Evolutionary conservation across 2,329 filamentous ascomycete species (phyloP), one percentile per base, ranked within the genome.

Genomic region (Didymella exigua): DNA sequence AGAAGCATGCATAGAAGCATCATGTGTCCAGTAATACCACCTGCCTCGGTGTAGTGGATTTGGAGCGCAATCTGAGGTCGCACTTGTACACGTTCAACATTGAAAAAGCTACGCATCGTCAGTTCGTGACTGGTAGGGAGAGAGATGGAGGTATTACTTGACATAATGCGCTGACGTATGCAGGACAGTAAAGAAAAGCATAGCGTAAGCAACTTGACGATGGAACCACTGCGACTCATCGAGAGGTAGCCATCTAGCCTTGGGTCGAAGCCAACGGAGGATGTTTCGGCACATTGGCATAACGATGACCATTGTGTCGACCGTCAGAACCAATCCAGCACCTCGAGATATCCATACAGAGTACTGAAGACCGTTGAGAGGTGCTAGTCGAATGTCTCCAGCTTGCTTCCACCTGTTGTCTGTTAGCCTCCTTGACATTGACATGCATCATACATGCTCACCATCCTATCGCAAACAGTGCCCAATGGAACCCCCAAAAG

Each of bases 1-100:
- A 99, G 79, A 60, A 99, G 80, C 95, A 99, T 99, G 83, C 93
- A 98, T n/a, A 99, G 82, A 23, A 98, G 84, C 95, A 99, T 99
- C 59, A 97, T 84, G 76, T 99, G 95, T 6, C 95, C 95, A 2
- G 95, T 99, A 59, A 98, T 89, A 58, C 95, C 95, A 68, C 91
- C 93, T 44, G 92, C 85, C 72, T 96, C 85, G 1, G 86, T 84
- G 74, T 96, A 99, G 76, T 98, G 95, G 61, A 98, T 96, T 70
- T 98, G 83, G 6, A 98, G 77, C 3, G 95, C 95, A 3, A 86
- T 86, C 41, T 90, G 84, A 2, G 89, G 88, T 47, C 95, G 88
- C 49, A 97, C 84, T 73, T 97, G 91, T 0, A 83, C 85, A 66
- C 86, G 85, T 76, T 99, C 95, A 59, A 99, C 90, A 68, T 96